Conservation (phyloP, 208 protist genomes). For the Crithidia acanthocephali region DNA sequence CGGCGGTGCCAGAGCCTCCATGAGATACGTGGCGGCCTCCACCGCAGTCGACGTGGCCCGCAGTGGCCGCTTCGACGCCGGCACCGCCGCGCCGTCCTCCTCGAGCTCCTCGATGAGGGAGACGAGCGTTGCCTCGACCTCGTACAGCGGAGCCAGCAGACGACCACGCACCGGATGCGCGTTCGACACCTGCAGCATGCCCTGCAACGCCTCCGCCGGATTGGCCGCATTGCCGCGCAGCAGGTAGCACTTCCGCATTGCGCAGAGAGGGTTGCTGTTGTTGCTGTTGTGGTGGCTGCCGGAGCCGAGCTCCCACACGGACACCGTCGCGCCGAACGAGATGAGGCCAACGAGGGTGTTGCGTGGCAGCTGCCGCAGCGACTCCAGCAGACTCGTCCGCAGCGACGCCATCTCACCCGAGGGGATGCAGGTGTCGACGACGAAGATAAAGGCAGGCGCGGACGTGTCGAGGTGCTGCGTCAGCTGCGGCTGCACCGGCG, state of each 20-base stretch:
- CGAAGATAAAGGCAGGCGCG: constrained; percentile 87
- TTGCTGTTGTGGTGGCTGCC: constrained; percentile 20
- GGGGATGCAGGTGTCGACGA: constrained; percentile 97
- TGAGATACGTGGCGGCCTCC: constrained; percentile 54
- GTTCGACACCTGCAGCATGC: constrained; percentile 66
- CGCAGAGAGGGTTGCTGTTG: neutral
- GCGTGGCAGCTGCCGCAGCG: constrained; percentile 94
- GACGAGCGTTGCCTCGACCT: constrained; percentile 79
- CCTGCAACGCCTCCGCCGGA: constrained; percentile 38
- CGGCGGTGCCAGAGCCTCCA: constrained; percentile 57
- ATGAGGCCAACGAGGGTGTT: constrained; percentile 97
- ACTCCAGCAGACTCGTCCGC: constrained; percentile 91
- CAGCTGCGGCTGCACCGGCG: constrained; percentile 14
- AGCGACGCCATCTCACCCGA: constrained; percentile 93
- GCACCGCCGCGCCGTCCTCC: constrained; percentile 51
- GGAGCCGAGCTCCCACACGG: constrained; percentile 78
- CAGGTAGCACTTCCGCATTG: constrained; percentile 73
- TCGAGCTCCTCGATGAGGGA: constrained; percentile 64
- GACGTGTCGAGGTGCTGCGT: constrained; percentile 2
- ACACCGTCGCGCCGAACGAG: constrained; percentile 95
- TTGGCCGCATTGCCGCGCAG: constrained; percentile 69
- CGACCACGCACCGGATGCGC: constrained; percentile 74
- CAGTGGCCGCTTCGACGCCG: constrained; percentile 60
- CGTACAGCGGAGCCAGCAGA: constrained; percentile 95
- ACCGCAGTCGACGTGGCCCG: constrained; percentile 79